These are phyloP conservation scores for Leccinum variicolor DNA, from an alignment of 768 basidiomycete genomes.

Conservation along the genomic window DNA sequence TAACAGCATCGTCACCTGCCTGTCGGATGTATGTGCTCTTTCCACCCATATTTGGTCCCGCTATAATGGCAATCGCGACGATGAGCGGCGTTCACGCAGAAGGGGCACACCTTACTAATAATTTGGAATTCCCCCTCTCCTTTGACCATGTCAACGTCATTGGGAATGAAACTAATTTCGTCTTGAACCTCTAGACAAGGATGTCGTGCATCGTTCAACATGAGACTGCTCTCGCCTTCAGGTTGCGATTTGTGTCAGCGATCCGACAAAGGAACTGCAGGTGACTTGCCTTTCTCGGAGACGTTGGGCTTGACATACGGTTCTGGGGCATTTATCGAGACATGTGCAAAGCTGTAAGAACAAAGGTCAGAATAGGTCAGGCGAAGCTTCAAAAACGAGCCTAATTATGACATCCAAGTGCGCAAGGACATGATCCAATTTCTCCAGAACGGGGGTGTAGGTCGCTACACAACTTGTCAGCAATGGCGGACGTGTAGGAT, in stretches of 20 bases:
- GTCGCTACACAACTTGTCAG: conserved; percentile 55
- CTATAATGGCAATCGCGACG: conserved; percentile 33
- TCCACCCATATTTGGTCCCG: conserved; percentile 99
- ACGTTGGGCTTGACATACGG: conserved; percentile 87
- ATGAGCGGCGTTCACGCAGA: background rate
- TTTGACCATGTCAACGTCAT: conserved; percentile 93
- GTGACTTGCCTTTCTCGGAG: conserved; percentile 60
- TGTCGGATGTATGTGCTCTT: conserved; percentile 97
- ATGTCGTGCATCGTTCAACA: conserved; percentile 85
- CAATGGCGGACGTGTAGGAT: background rate
- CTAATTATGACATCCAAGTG: conserved; percentile 90
- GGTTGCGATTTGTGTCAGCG: background rate
- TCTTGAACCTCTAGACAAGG: conserved; percentile 97
- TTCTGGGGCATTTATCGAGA: conserved; percentile 81
- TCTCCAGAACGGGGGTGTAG: conserved; percentile 86
- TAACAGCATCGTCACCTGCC: conserved; percentile 52
- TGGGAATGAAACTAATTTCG: conserved; percentile 91
- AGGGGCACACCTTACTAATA: conserved; percentile 59
- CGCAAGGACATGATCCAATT: conserved; percentile 78
- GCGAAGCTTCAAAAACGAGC: conserved; percentile 36
- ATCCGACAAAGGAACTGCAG: background rate
- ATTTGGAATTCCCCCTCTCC: conserved; percentile 94
- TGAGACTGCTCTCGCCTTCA: conserved; percentile 73
- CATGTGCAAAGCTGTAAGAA: conserved; percentile 76
- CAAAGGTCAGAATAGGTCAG: background rate